These are phyloP conservation scores for Alternaria sp. DNA, from an alignment of 2,329 filamentous ascomycete species.

Conservation along the genomic window DNA sequence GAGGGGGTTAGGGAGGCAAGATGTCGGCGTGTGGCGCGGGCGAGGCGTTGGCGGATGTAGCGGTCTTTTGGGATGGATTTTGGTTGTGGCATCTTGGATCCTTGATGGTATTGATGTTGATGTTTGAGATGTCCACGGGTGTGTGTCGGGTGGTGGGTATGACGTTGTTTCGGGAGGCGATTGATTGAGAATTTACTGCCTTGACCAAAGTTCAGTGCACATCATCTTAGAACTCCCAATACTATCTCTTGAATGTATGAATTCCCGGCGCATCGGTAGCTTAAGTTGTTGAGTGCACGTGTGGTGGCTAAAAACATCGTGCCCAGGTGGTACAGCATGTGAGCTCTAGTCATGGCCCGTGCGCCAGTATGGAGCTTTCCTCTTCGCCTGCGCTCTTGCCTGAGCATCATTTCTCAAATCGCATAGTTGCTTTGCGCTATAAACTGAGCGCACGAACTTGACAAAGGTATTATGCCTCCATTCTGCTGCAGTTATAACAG, in stretches of 20 bases:
- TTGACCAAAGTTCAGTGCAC: background rate
- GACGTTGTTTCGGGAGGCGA: background rate
- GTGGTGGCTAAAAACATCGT: too few relatives aligned
- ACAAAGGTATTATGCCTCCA: too few relatives aligned
- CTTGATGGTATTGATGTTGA: background rate
- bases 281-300: background rate
- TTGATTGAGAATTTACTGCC: background rate
- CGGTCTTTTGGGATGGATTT: constrained; percentile 4
- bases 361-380: background rate
- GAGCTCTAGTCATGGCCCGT: background rate
- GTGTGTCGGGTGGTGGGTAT: background rate
- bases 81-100: background rate
- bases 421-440: too few relatives aligned
- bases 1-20: constrained; percentile 24
- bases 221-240: fast-evolving
- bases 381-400: background rate
- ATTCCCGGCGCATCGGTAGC: background rate
- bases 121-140: background rate
- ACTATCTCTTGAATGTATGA: background rate
- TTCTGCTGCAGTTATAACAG: too few relatives aligned
- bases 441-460: too few relatives aligned
- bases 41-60: constrained; percentile 16
- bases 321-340: background rate
- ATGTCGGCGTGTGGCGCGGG: constrained; percentile 21
- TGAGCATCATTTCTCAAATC: too few relatives aligned